A percentile compares a stretch with the other conserved stretches of the same genome.
Evolutionary conservation across 768 basidiomycete genomes (phyloP).

Genomic region (Suillus sp.): DNA sequence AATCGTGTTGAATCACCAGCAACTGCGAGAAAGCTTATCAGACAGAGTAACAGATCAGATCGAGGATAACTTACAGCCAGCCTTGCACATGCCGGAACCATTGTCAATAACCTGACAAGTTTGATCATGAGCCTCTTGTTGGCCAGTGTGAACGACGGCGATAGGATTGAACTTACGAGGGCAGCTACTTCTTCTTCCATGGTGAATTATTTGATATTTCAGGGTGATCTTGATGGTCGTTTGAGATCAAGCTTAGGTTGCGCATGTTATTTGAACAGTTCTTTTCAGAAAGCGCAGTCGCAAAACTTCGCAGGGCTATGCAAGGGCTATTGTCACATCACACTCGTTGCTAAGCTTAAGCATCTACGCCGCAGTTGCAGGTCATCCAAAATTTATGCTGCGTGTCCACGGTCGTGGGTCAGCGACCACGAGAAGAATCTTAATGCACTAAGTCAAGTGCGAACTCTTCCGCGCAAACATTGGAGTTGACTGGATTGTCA

Average conservation of each 20-base stretch:
- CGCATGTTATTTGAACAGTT: not conserved
- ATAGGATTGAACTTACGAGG: slow-evolving; percentile 38
- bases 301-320: not conserved
- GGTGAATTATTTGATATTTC: slow-evolving; percentile 22
- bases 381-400: not conserved
- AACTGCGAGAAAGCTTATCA: slow-evolving; percentile 42
- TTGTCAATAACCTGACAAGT: slow-evolving; percentile 78
- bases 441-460: not conserved
- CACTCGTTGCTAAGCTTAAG: not conserved
- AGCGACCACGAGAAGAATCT: not conserved
- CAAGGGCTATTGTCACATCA: not conserved
- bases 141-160: slow-evolving; percentile 9
- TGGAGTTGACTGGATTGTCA: slow-evolving; percentile 1
- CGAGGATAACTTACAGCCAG: slow-evolving; percentile 76
- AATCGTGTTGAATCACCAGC: slow-evolving; percentile 48
- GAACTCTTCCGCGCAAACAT: not conserved
- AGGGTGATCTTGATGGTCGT: not conserved
- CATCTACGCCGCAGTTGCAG: not conserved
- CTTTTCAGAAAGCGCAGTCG: slow-evolving; percentile 4
- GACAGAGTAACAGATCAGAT: slow-evolving; percentile 20
- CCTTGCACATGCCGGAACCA: slow-evolving; percentile 99
- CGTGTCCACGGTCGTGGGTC: not conserved
- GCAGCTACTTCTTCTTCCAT: slow-evolving; percentile 73
- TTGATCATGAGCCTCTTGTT: slow-evolving; percentile 7
- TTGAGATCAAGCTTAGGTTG: not conserved